Evolutionary conservation across 768 basidiomycete species (phyloP).

Genomic region (Psilocybe subaeruginosa): DNA sequence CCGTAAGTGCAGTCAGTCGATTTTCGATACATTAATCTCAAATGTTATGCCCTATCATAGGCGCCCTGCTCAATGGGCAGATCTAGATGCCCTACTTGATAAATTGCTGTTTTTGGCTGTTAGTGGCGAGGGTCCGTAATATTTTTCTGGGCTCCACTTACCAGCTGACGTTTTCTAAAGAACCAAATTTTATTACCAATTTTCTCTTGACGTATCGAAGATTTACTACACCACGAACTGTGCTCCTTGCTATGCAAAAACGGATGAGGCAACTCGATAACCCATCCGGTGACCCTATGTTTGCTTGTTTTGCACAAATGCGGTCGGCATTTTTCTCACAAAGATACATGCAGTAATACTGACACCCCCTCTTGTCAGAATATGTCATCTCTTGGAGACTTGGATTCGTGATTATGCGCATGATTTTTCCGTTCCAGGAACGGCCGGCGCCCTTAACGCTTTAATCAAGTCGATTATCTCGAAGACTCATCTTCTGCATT

Average conservation of each 20-base stretch:
- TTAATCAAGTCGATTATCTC: constrained; percentile 79
- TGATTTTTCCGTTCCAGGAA: constrained; percentile 80
- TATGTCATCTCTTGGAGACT: constrained; percentile 75
- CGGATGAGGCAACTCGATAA: constrained; percentile 79
- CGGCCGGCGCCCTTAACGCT: constrained; percentile 71
- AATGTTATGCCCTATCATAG: constrained; percentile 19
- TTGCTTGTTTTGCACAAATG: constrained; percentile 89
- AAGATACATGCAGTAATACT: not conserved
- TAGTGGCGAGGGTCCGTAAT: constrained; percentile 73
- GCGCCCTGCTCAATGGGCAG: constrained; percentile 71
- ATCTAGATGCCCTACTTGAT: constrained; percentile 78
- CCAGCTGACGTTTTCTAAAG: constrained; percentile 36
- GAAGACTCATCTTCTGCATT: constrained; percentile 83
- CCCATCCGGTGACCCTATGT: constrained; percentile 78
- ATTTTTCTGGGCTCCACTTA: not conserved
- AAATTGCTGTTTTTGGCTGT: constrained; percentile 83
- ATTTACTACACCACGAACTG: constrained; percentile 77
- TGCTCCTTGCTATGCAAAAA: constrained; percentile 88
- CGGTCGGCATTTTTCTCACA: constrained; percentile 45
- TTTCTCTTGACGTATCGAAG: constrained; percentile 85
- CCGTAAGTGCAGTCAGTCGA: constrained; percentile 43
- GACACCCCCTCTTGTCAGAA: constrained; percentile 43
- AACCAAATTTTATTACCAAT: constrained; percentile 75
- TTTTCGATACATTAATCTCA: too few species aligned
- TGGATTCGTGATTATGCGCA: constrained; percentile 79